phyloP scores from a whole-genome alignment of 495 filamentous ascomycete genomes.

The Usnea hakonensis region DNA sequence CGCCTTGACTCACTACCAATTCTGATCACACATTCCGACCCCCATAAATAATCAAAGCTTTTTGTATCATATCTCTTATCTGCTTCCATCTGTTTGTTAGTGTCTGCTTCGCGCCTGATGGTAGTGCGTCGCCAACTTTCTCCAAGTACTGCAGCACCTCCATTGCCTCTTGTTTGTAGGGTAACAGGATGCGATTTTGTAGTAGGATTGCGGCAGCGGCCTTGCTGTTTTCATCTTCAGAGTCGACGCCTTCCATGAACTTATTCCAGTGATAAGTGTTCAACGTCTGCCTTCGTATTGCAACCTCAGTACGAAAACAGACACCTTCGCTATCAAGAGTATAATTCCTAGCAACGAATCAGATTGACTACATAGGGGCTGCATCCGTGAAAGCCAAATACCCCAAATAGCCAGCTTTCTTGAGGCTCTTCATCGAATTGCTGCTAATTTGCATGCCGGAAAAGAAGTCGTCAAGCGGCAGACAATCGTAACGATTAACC shows the following conservation, averaged over 20 bases:
- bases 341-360: conserved; percentile 42
- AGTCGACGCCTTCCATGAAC: conserved; percentile 37
- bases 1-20: background rate
- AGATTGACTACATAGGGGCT: background rate
- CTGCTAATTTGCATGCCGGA: conserved; percentile 40
- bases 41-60: conserved; percentile 1
- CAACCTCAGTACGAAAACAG: conserved; percentile 67
- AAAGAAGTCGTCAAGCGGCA: conserved; percentile 61
- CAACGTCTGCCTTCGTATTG: conserved; percentile 44
- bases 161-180: conserved; percentile 23
- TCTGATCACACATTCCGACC: background rate
- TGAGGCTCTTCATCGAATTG: conserved; percentile 17
- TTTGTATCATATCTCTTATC: conserved; percentile 27
- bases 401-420: conserved; percentile 55
- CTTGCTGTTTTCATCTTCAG: conserved; percentile 27
- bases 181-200: conserved; percentile 6
- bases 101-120: conserved; percentile 29
- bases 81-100: conserved; percentile 46
- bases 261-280: conserved; percentile 35
- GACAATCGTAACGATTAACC: conserved; percentile 58
- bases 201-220: conserved; percentile 30
- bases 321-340: conserved; percentile 51
- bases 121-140: conserved; percentile 20
- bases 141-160: conserved; percentile 28
- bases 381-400: conserved; percentile 22